Evolutionary conservation across 257 asterid species (phyloP), one percentile per base, ranked within the genome.

Genomic region (Haberlea rhodopensis): DNA sequence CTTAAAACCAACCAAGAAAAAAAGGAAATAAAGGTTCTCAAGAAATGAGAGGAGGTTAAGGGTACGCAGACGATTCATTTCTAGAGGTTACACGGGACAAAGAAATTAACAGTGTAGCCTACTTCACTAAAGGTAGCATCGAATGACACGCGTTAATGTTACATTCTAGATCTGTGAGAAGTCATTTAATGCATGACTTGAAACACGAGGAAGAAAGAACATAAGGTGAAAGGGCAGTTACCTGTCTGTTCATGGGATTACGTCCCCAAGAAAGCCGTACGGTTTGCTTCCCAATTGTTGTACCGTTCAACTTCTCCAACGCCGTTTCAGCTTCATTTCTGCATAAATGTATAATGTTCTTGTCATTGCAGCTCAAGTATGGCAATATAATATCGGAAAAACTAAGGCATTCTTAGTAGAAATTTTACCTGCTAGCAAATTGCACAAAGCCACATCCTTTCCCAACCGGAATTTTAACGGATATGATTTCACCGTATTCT

Each of bases 401-500:
- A 19, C 2, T 40, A 51, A 0, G 21, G 10, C 0, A 25, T 37
- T 23, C n/a, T 8, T 45, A 56, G n/a, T 8, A 57, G 23, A 15
- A n/a, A 68, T 62, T 60, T 43, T 65, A 91, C 98, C 95, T 73
- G 79, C 80, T 81, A 40, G 94, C 94, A 68, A 88, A 91, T 72
- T 91, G 95, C 61, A 91, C 96, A 74, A 88, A 91, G 18, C 97
- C 96, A 67, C 96, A 91, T 62, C 97, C 97, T 81, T 81, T 91
- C 65, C 98, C 95, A 32, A 83, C 83, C 16, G 94, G 96, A 55
- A 91, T 88, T 78, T 91, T 91, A 54, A 88, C 91, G 2, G 96
- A 88, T 37, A 83, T 77, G 49, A 91, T 83, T 71, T 91, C 96
- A 68, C 98, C 96, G 10, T 75, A 83, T 62, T 88, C 90, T n/a